These are phyloP conservation scores for Flaveria linearis DNA, from an alignment of 129 eudicot species.

Conservation along the genomic window DNA sequence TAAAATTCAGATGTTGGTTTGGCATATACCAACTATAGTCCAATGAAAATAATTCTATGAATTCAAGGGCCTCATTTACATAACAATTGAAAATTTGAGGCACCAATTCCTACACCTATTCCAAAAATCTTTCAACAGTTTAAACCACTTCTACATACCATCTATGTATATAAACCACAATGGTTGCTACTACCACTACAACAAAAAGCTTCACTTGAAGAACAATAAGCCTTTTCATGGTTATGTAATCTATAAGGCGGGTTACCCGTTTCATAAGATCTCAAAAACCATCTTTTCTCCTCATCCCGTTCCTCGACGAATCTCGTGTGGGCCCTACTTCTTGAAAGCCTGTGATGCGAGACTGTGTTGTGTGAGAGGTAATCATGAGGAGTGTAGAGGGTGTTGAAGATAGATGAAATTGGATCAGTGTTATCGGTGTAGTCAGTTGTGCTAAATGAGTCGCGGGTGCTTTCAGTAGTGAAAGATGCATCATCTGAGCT, in stretches of 20 bases:
- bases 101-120: constrained; percentile 37
- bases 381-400: constrained; percentile 42
- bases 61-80: constrained; percentile 38
- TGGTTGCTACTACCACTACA: constrained; percentile 25
- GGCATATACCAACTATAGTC: constrained; percentile 25
- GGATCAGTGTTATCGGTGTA: constrained; percentile 60
- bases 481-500: constrained; percentile 95
- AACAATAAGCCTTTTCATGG: constrained; percentile 27
- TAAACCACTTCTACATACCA: constrained; percentile 33
- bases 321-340: constrained; percentile 51
- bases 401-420: constrained; percentile 58
- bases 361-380: constrained; percentile 46
- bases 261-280: constrained; percentile 33
- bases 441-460: constrained; percentile 82
- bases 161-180: constrained; percentile 39
- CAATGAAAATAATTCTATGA: constrained; percentile 23
- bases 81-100: constrained; percentile 44
- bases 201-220: constrained; percentile 33
- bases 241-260: constrained; percentile 39
- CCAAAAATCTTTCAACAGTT: constrained; percentile 24
- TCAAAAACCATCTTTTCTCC: constrained; percentile 48
- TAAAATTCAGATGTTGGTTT: constrained; percentile 8
- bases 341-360: constrained; percentile 56
- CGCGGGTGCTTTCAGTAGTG: constrained; percentile 94
- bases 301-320: constrained; percentile 51